Base-by-base conservation (phyloP, 1,284 basidiomycete genomes). In the Ganoderma multipileum region DNA sequence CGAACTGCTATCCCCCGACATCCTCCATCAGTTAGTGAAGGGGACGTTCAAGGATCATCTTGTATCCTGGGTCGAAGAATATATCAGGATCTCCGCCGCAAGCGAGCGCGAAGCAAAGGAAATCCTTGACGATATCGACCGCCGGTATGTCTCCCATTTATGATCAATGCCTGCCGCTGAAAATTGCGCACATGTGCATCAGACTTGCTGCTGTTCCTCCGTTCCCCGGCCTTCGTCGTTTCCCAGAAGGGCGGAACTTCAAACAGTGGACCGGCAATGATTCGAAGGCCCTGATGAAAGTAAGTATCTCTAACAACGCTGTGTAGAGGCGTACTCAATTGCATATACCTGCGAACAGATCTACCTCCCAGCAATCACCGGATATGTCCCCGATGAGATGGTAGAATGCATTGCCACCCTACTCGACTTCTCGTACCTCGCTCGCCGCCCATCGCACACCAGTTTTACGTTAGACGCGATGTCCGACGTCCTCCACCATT, bases 251-350 rank as follows among this genome's bases (percentile, higher is more conserved):
- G 0, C 57, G 69, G 1, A 64, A 61, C 36, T 76, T 74, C 44
- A 65, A 68, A 16, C 73, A 75, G 26, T 75, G 74, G 74, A 75
- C 73, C 0, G 74, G 74, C 0, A 55, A 76, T 33, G 70, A 75
- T 36, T 73, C 72, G 0, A 73, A 73, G 39, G 74, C 69, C 0
- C 20, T 76, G 5, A 75, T 75, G 74, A 75, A 74, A 68, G 73
- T 72, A 26, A 18, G 61, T 38, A 3, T 12, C 36, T 6, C 2
- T 59, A 8, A 20, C 1, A 2, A 42, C 41, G n/a, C n/a, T n/a
- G n/a, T n/a, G n/a, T n/a, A n/a, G n/a, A n/a, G n/a, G n/a, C n/a
- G n/a, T n/a, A n/a, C n/a, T n/a, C n/a, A n/a, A n/a, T n/a, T n/a
- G n/a, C n/a, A n/a, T n/a, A n/a, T n/a, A n/a, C n/a, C n/a, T n/a